Base-by-base conservation (phyloP, 2,329 filamentous ascomycete species). In the Cercospora zeae-maydis region DNA sequence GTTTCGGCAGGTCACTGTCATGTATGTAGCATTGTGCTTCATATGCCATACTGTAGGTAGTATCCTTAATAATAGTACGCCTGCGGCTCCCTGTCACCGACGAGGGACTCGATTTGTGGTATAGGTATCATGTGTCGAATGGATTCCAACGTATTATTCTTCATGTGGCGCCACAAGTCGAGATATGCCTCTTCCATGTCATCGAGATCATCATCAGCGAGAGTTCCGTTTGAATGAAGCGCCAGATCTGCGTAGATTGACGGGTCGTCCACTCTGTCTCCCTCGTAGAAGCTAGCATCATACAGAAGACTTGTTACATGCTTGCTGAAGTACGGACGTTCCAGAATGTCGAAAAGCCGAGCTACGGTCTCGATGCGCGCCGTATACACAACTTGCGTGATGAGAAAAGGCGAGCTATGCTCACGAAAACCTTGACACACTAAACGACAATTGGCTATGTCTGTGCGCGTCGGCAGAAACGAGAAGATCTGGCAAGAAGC, bases 391-490 rank as follows among this genome's bases (percentile, higher is more conserved):
- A 66, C 57, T n/a, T 37, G 13, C 2, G 61, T 59, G 33, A 66
- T 62, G 5, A 67, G 58, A 33, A 57, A 66, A n/a, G 57, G 66
- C 49, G 64, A 66, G 62, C 64, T 61, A 24, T 64, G 53, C 30
- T 66, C 39, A 6, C 62, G 58, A 36, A 67, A 64, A 13, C 24
- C 21, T 11, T 37, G 56, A 52, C 52, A 62, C 3, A 64, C 62
- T 4, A 64, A 51, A 10, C 65, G 63, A 53, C 56, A 66, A 30
- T 30, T 58, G 3, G 24, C 47, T 19, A 66, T 34, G 19, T 63
- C 56, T 16, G 27, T 21, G 13, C 16, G 37, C 14, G 31, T 11
- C 13, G 10, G 14, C 14, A 55, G n/a, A 27, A 61, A 54, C 52
- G 53, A 61, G 52, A 67, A 67, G 10, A 63, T 33, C 16, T 59